Evolutionary conservation across 345 rosid genomes (phyloP).

Genomic region (Raphanus sativus): DNA sequence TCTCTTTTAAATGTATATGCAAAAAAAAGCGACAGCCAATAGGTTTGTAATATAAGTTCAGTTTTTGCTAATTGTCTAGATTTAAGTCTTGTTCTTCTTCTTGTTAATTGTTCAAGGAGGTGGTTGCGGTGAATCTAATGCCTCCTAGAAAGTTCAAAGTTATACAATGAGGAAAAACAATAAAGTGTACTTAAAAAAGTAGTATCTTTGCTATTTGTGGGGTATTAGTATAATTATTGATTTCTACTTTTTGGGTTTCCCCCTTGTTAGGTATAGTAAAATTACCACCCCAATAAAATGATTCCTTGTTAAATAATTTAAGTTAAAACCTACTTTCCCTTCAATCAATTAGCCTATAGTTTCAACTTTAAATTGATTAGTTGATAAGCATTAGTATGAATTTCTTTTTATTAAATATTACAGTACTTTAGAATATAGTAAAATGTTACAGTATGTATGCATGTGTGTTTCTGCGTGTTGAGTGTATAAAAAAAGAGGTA

Average conservation of each 20-base stretch:
- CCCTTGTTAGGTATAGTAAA: constrained; percentile 14
- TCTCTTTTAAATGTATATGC: neutral
- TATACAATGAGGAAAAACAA: constrained; percentile 22
- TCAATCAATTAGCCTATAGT: constrained; percentile 24
- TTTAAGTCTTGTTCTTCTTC: neutral
- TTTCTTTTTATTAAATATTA: neutral
- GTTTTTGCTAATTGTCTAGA: neutral
- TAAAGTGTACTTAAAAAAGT: constrained; percentile 28
- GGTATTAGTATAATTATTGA: constrained; percentile 40
- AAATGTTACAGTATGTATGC: neutral
- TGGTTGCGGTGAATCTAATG: constrained; percentile 39
- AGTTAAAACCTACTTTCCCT: neutral
- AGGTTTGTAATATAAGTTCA: neutral
- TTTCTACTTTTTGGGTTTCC: constrained; percentile 31
- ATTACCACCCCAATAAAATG: constrained; percentile 20
- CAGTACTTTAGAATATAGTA: constrained; percentile 9
- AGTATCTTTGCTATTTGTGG: constrained; percentile 37
- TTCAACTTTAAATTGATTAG: constrained; percentile 9
- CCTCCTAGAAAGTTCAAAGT: constrained; percentile 33
- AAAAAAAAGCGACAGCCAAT: neutral
- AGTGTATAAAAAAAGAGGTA: constrained; percentile 15
- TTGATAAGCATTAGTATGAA: neutral
- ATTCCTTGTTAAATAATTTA: constrained; percentile 17
- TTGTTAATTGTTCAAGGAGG: neutral
- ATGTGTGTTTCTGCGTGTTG: neutral